Evolutionary conservation across 2,329 filamentous ascomycete genomes (phyloP).

Genomic region (Neonectria faginata): DNA sequence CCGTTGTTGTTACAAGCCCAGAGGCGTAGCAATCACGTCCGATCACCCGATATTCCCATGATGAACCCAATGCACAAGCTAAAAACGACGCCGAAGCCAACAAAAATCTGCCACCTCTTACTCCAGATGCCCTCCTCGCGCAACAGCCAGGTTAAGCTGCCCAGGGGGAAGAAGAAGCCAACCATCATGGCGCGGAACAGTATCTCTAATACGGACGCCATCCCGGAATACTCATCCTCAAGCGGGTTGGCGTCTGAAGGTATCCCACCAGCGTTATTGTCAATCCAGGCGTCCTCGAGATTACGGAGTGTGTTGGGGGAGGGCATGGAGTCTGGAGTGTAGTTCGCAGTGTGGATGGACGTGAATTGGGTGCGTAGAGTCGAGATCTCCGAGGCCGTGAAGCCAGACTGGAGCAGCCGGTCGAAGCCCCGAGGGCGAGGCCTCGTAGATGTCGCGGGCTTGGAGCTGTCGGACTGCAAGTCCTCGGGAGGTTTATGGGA

Average conservation of each 20-base stretch:
- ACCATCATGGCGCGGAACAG: conserved; percentile 89
- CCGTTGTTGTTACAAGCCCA: conserved; percentile 8
- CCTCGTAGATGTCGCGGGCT: conserved; percentile 44
- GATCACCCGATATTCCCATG: conserved; percentile 57
- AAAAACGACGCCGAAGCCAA: conserved; percentile 84
- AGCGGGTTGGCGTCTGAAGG: conserved; percentile 52
- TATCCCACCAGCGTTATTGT: conserved; percentile 67
- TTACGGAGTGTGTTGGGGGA: conserved; percentile 78
- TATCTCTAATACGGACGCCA: conserved; percentile 76
- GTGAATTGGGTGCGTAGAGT: conserved; percentile 89
- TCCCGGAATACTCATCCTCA: conserved; percentile 63
- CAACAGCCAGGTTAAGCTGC: conserved; percentile 85
- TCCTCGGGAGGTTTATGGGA: conserved; percentile 53
- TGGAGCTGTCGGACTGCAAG: conserved; percentile 61
- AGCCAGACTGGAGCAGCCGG: conserved; percentile 82
- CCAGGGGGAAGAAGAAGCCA: conserved; percentile 95
- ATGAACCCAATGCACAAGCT: conserved; percentile 82
- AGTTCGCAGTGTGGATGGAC: conserved; percentile 82
- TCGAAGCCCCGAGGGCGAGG: conserved; percentile 80
- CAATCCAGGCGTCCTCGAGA: conserved; percentile 93
- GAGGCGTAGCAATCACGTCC: conserved; percentile 13
- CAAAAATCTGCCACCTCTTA: conserved; percentile 85
- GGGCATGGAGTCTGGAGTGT: conserved; percentile 91
- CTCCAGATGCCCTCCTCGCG: conserved; percentile 90
- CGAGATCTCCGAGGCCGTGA: conserved; percentile 85